Percentiles rank a stretch among this genome's conserved stretches.
phyloP scores from a whole-genome alignment of 208 protist genomes.

The Ichthyophonus hoferi region DNA sequence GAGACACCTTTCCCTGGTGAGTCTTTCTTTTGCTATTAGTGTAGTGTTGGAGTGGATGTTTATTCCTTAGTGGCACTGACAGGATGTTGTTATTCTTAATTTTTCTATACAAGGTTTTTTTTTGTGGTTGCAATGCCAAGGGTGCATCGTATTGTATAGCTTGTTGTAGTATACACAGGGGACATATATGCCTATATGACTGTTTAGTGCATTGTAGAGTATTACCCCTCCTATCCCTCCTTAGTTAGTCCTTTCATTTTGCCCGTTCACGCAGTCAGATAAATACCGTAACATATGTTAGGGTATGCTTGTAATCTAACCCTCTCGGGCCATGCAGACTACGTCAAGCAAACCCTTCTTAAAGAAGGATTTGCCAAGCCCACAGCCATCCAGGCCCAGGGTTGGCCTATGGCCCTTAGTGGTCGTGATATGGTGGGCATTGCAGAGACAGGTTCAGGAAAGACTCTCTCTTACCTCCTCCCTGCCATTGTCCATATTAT shows the following conservation, averaged over 20 bases:
- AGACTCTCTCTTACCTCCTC: conserved; percentile 72
- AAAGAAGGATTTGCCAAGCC: conserved; percentile 59
- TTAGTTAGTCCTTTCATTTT: neutral
- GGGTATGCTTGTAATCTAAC: neutral
- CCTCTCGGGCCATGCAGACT: no score
- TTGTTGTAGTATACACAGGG: no score
- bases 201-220: no score
- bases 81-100: no score
- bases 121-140: no score
- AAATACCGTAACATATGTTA: neutral
- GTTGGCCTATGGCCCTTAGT: conserved; percentile 69
- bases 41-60: no score
- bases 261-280: neutral
- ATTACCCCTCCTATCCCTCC: no score
- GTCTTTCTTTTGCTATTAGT: no score
- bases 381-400: conserved; percentile 73
- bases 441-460: conserved; percentile 74
- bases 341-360: conserved; percentile 53
- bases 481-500: conserved; percentile 74
- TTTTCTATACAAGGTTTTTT: no score
- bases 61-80: no score
- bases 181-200: no score
- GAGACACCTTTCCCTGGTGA: conserved; percentile 60
- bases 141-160: no score
- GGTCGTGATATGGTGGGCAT: conserved; percentile 72